These are phyloP conservation scores for Mortierella antarctica DNA, from an alignment of 192 early-diverging fungal genomes.

Conservation along the genomic window DNA sequence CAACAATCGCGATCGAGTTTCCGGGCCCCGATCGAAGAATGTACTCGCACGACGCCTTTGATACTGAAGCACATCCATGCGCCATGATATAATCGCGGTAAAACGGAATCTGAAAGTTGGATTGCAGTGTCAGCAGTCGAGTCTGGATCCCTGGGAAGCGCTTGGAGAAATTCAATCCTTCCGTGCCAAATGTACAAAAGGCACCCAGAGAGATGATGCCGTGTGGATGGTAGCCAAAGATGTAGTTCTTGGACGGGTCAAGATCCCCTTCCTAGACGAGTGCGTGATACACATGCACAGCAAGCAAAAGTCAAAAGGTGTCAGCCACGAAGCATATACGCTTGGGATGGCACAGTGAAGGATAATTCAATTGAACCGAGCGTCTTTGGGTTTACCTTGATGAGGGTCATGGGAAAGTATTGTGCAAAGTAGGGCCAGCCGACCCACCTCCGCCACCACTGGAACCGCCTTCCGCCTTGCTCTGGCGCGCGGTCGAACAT, in stretches of 20 bases:
- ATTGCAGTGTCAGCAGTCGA: slow-evolving; percentile 82
- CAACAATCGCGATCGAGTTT: slow-evolving; percentile 82
- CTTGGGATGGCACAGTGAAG: neutral
- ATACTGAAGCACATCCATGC: slow-evolving; percentile 82
- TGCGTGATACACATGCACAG: neutral
- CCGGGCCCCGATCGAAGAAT: slow-evolving; percentile 79
- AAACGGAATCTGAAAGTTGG: slow-evolving; percentile 88
- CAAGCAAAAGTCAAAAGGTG: neutral
- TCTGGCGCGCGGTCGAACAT: slow-evolving; percentile 82
- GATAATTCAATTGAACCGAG: neutral
- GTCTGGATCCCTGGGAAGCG: slow-evolving; percentile 84
- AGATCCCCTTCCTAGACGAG: slow-evolving; percentile 74
- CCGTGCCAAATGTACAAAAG: slow-evolving; percentile 84
- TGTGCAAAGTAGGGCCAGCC: slow-evolving; percentile 84
- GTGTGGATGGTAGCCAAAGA: slow-evolving; percentile 95
- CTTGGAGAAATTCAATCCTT: slow-evolving; percentile 78
- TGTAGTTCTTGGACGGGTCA: slow-evolving; percentile 85
- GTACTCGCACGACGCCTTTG: slow-evolving; percentile 77
- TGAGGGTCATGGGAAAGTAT: slow-evolving; percentile 83
- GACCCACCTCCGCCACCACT: slow-evolving; percentile 57
- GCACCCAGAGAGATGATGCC: slow-evolving; percentile 89
- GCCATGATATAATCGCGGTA: slow-evolving; percentile 84
- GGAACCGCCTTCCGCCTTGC: slow-evolving; percentile 76
- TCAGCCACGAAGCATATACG: neutral
- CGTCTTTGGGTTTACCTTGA: slow-evolving; percentile 62